These are phyloP conservation scores for Triticum timopheevii DNA, from an alignment of 176 grass and related monocot species.

Conservation along the genomic window DNA sequence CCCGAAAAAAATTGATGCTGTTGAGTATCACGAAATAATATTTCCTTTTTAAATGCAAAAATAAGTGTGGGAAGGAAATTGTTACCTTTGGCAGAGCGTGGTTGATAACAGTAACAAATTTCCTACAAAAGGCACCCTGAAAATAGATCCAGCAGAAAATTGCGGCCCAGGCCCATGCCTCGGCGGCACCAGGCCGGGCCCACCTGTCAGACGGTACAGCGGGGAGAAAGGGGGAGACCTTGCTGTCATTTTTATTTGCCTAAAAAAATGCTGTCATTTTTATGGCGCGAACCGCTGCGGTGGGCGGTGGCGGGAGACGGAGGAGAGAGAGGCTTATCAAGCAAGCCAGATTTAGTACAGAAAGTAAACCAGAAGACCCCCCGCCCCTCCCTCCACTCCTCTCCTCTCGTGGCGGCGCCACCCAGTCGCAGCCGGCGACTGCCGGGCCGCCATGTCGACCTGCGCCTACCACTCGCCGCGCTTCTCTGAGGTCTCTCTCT, in stretches of 20 bases:
- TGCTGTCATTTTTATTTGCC: background rate
- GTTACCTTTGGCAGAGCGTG: background rate
- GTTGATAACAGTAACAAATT: background rate
- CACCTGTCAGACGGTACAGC: background rate
- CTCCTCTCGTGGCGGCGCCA: constrained; percentile 26
- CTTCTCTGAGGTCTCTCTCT: constrained; percentile 67
- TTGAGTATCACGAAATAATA: background rate
- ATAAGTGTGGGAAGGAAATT: too few species aligned
- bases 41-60: background rate
- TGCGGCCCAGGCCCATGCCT: background rate
- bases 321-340: background rate
- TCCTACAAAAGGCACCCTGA: too few species aligned
- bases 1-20: too few species aligned
- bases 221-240: background rate
- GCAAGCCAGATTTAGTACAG: background rate
- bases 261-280: background rate
- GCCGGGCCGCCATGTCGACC: constrained; percentile 43
- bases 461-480: constrained; percentile 66
- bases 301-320: constrained; percentile 16
- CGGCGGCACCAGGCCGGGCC: background rate
- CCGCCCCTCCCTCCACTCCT: background rate
- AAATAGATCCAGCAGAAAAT: background rate
- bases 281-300: constrained; percentile 41
- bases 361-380: background rate
- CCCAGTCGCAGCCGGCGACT: background rate